phyloP scores from a whole-genome alignment of 257 asterid species.

The Penstemon davidsonii region DNA sequence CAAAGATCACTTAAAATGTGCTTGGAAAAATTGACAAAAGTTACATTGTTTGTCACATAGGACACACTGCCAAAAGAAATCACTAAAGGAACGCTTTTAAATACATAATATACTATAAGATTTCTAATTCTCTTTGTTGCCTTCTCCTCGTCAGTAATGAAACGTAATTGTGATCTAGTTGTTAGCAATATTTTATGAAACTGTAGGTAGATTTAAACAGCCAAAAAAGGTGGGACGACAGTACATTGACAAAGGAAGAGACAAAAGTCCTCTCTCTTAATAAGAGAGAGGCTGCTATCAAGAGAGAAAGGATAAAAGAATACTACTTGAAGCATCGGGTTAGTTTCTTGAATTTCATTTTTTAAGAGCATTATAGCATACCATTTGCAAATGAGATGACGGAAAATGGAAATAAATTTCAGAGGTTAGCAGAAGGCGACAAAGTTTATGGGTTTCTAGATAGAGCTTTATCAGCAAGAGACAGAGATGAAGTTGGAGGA shows the following conservation, averaged over 20 bases:
- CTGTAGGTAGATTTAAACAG: constrained; percentile 70
- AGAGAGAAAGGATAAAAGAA: constrained; percentile 72
- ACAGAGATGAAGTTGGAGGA: constrained; percentile 43
- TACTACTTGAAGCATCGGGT: constrained; percentile 83
- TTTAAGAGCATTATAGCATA: constrained; percentile 11
- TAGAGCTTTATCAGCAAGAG: constrained; percentile 39
- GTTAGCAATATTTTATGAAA: not conserved
- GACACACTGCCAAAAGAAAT: too few species aligned
- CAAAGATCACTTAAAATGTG: too few species aligned
- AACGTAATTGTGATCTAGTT: too few species aligned
- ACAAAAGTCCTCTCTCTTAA: constrained; percentile 48
- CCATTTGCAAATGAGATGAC: constrained; percentile 12
- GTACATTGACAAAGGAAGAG: constrained; percentile 62
- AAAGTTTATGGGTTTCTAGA: constrained; percentile 41
- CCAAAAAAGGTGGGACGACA: constrained; percentile 84
- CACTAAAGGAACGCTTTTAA: too few species aligned
- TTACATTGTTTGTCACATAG: too few species aligned
- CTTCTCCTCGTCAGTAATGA: too few species aligned
- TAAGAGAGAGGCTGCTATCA: constrained; percentile 70
- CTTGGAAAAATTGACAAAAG: too few species aligned
- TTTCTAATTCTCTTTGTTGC: too few species aligned
- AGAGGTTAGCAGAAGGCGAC: constrained; percentile 80
- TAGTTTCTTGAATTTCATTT: constrained; percentile 31
- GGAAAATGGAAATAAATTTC: constrained; percentile 27
- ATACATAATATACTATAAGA: too few species aligned